A percentile compares a stretch with the other conserved stretches of the same genome.
Conservation (phyloP, 345 rosid genomes). For the Ceriops decandra region DNA sequence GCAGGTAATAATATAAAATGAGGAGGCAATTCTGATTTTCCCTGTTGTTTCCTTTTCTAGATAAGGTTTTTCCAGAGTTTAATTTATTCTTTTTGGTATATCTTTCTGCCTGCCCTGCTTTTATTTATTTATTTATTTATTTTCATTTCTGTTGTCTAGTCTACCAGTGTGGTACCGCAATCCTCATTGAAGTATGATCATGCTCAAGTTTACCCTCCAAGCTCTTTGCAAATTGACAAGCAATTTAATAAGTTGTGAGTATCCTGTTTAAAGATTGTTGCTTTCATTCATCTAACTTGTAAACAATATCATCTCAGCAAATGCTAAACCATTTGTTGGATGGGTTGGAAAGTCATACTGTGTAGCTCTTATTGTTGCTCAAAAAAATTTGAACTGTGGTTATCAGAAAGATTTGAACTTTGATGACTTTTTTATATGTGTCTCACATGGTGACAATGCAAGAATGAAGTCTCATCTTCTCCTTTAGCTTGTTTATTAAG, state of each 20-base stretch:
- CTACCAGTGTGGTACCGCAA: constrained; percentile 35
- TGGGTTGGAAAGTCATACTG: background rate
- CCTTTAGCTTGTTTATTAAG: too few species aligned
- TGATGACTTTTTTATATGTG: too few species aligned
- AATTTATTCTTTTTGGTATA: too few species aligned
- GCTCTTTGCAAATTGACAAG: constrained; percentile 50
- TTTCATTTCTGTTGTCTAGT: constrained; percentile 36
- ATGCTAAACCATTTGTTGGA: background rate
- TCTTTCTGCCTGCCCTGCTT: background rate
- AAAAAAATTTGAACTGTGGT: background rate
- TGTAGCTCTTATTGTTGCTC: background rate
- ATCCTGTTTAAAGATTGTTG: constrained; percentile 5
- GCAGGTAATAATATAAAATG: constrained; percentile 30
- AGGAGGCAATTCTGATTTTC: background rate
- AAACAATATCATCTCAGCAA: background rate
- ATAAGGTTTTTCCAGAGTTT: too few species aligned
- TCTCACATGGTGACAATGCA: too few species aligned
- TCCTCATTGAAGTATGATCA: constrained; percentile 50
- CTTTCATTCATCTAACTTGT: background rate
- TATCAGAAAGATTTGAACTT: too few species aligned
- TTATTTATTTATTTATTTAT: constrained; percentile 3
- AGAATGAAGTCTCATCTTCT: too few species aligned
- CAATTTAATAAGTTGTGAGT: constrained; percentile 82
- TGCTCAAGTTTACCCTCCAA: constrained; percentile 38
- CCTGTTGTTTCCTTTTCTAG: background rate